Evolutionary conservation across 75 land plant genomes (phyloP), one percentile per base, ranked within the genome.

Genomic region (Pseudotsuga menziesii): DNA sequence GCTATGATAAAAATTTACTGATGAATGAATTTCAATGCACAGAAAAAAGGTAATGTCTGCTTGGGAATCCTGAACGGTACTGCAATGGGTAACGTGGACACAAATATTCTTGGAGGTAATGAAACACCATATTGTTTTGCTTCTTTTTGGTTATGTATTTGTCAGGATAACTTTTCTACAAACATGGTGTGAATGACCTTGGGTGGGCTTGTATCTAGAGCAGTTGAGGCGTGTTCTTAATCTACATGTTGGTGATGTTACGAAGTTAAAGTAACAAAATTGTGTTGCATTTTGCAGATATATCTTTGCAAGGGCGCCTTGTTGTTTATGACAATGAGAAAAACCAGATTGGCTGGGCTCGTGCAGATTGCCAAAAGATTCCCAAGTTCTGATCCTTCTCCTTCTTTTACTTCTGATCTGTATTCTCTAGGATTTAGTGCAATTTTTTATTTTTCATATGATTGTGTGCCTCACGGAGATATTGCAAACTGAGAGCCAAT

Each of bases 91-190:
- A 66, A 78, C 25, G 58, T 81, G 20, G 77, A 81, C 59, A 77
- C 80, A 11, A 95, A 91, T 79, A 61, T 93, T 56, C 86, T 95
- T 35, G 98, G 98, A 84, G 98, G 98, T 95, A 81, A 77, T 25
- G 54, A 11, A 48, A 48, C 54, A 19, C 2, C 11, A 69, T 69
- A 12, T 41, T n/a, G 54, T 69, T 39, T 69, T 32, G 2, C 9
- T 63, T 25, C 19, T 29, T 67, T 22, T 36, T 15, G 12, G 0
- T 20, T 67, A 3, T 67, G 52, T 36, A 20, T 48, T 67, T 39
- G n/a, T 41, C 23, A n/a, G 54, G 23, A 12, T 41, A 23, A 8
- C 39, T 41, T 41, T 69, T 20, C 12, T 11, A 41, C 0, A 69
- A 69, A n/a, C 22, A 35, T 6, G 4, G 48, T 44, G 5, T 64